These are phyloP conservation scores for Alternaria gansuensis DNA, from an alignment of 2,329 filamentous ascomycete genomes.

Conservation along the genomic window DNA sequence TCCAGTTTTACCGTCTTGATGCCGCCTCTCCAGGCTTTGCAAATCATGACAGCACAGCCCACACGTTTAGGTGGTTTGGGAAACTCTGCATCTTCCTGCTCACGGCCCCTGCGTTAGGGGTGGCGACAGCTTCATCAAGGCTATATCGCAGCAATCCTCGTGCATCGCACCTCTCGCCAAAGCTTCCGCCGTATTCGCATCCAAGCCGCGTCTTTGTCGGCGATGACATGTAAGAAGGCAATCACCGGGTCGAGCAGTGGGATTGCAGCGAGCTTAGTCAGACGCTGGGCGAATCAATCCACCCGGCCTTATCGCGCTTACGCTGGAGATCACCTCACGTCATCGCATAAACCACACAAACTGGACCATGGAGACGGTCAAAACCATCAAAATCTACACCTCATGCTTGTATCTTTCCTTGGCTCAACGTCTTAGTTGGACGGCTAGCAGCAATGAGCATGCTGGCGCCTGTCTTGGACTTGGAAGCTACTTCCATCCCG, in stretches of 20 bases:
- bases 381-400: conserved; percentile 15
- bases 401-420: conserved; percentile 32
- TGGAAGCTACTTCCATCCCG: conserved; percentile 40
- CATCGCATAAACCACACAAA: conserved; percentile 36
- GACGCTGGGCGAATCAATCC: conserved; percentile 40
- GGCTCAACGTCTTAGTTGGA: conserved; percentile 31
- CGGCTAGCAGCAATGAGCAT: conserved; percentile 26
- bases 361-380: conserved; percentile 22
- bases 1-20: no score
- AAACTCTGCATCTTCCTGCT: conserved; percentile 7
- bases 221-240: conserved; percentile 25
- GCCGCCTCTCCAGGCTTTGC: neutral
- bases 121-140: conserved; percentile 3
- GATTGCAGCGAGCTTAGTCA: conserved; percentile 41
- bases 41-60: neutral
- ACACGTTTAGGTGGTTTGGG: neutral
- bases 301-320: conserved; percentile 37
- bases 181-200: conserved; percentile 21
- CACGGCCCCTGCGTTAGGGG: conserved; percentile 17
- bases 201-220: conserved; percentile 16
- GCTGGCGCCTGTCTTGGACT: conserved; percentile 26
- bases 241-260: conserved; percentile 31
- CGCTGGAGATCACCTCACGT: conserved; percentile 46
- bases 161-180: conserved; percentile 33
- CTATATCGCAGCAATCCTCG: conserved; percentile 4